A percentile compares a stretch with the other conserved stretches of the same genome.
Evolutionary conservation across 768 basidiomycete species (phyloP).

Genomic region (Boletus edulis): DNA sequence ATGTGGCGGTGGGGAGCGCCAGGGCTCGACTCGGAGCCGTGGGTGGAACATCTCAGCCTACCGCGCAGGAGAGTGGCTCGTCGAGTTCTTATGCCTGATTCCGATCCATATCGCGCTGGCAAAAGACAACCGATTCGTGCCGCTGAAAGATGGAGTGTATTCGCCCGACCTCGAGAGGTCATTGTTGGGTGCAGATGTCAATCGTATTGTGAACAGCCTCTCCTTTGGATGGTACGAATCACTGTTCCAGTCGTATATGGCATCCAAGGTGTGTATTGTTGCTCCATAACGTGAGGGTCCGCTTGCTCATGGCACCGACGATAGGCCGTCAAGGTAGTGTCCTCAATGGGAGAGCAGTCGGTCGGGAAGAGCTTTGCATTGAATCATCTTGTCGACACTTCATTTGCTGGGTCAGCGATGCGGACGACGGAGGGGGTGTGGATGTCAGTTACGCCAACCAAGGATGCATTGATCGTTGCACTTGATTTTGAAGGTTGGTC

Average conservation of each 20-base stretch:
- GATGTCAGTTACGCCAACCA: slow-evolving; percentile 65
- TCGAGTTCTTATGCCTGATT: too few species aligned
- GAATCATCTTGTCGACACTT: slow-evolving; percentile 62
- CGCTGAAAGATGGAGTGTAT: too few species aligned
- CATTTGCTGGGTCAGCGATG: slow-evolving; percentile 66
- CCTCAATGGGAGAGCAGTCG: slow-evolving; percentile 68
- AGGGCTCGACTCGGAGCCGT: too few species aligned
- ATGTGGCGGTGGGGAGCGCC: too few species aligned
- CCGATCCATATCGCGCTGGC: too few species aligned
- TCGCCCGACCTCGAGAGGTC: too few species aligned
- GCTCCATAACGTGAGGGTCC: too few species aligned
- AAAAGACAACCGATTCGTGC: too few species aligned
- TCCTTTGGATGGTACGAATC: slow-evolving; percentile 67
- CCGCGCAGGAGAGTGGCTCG: too few species aligned
- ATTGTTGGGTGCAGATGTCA: slow-evolving; percentile 58
- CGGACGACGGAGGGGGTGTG: slow-evolving; percentile 64
- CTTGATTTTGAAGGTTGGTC: slow-evolving; percentile 60
- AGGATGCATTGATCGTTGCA: slow-evolving; percentile 51
- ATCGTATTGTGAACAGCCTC: slow-evolving; percentile 50
- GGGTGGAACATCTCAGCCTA: too few species aligned
- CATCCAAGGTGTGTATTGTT: slow-evolving; percentile 40
- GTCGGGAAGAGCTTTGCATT: slow-evolving; percentile 60
- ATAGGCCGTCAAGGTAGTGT: slow-evolving; percentile 61
- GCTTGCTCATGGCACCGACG: background rate
- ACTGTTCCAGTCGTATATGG: slow-evolving; percentile 61